phyloP scores from a whole-genome alignment of 2,329 filamentous ascomycete species.

The Bertia moriformis region DNA sequence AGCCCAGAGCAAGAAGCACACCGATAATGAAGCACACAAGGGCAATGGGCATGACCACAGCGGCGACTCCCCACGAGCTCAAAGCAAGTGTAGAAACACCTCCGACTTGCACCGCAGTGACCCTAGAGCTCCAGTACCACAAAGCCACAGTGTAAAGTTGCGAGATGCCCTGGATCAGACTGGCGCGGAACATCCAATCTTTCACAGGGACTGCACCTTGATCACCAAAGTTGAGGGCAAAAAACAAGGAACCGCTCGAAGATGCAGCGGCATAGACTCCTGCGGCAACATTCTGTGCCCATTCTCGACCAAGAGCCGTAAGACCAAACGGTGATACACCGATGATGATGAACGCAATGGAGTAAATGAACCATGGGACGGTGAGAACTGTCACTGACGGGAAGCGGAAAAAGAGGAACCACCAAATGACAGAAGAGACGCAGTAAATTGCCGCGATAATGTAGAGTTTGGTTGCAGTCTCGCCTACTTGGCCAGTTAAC shows the following conservation, averaged over 20 bases:
- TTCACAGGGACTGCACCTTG: conserved; percentile 47
- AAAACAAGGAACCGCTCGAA: conserved; percentile 48
- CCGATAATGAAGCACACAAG: conserved; percentile 40
- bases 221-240: conserved; percentile 52
- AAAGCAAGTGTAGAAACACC: conserved; percentile 11
- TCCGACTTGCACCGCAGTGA: conserved; percentile 26
- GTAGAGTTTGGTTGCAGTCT: conserved; percentile 43
- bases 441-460: conserved; percentile 44
- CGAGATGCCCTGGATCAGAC: conserved; percentile 51
- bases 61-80: conserved; percentile 10
- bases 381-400: conserved; percentile 41
- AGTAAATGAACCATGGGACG: conserved; percentile 47
- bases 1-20: conserved; percentile 37
- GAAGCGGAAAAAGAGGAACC: conserved; percentile 41
- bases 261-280: conserved; percentile 48
- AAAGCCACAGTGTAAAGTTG: conserved; percentile 50
- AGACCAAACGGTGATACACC: conserved; percentile 40
- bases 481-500: conserved; percentile 45
- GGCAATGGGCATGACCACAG: conserved; percentile 42
- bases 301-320: conserved; percentile 23
- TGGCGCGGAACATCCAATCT: conserved; percentile 53
- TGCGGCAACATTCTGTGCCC: conserved; percentile 45
- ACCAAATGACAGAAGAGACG: conserved; percentile 43
- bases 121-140: conserved; percentile 51
- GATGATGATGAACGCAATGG: conserved; percentile 44